Evolutionary conservation across 164 flowering plant genomes (phyloP), one percentile per base, ranked within the genome.

Genomic region (Umbellularia californica): DNA sequence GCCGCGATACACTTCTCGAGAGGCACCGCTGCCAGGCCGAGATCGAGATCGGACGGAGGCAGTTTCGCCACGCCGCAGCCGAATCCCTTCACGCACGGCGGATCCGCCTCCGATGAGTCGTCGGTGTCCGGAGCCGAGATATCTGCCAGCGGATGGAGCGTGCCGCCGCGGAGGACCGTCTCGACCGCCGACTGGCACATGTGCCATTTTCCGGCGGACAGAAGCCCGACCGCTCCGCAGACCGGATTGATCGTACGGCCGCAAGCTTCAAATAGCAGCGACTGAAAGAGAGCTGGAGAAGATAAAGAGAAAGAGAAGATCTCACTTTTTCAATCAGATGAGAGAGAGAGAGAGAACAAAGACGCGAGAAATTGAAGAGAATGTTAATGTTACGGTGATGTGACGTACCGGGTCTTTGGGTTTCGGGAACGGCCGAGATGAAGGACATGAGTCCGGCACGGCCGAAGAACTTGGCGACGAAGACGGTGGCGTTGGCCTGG

Each of bases 191-290:
- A 70, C 72, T 92, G 92, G 72, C 98, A 92, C 58, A 88, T 80
- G 77, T 83, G 82, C 97, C 97, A 93, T 76, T 92, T 92, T 11
- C 94, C 95, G 0, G 89, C 85, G 88, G 90, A 87, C 0, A 93
- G 82, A 2, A 92, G 83, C n/a, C 98, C 98, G 28, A 89, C 90
- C 2, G 92, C 95, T n/a, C 98, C 98, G 75, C 79, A 84, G 70
- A 93, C 93, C 20, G 98, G 98, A 70, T 93, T 93, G 72, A 93
- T 88, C 23, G 98, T 86, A 22, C 98, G 78, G 11, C 98, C 98
- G 62, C 87, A 87, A 0, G 98, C 97, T 55, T 93, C 98, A 69
- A 66, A 90, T 35, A 93, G 67, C 52, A 92, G 76, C 5, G 94
- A 91, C 76, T 88, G 90, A 76, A 90, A 92, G 60, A 92, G 79